Evolutionary conservation across 2,329 filamentous ascomycete genomes (phyloP).

Genomic region (Leptodontidium sp.): DNA sequence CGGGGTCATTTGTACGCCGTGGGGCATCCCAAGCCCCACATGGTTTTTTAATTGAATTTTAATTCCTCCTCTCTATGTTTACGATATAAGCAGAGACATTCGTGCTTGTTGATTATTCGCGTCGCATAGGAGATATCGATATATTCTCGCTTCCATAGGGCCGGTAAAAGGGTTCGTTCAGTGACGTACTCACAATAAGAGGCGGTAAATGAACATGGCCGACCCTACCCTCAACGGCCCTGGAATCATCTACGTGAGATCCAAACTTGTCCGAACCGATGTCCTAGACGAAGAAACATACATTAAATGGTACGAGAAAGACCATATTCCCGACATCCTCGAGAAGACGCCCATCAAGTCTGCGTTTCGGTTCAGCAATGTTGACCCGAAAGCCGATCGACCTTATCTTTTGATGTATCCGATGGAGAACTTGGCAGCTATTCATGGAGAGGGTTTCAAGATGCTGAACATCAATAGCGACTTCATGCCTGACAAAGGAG

Average conservation of each 20-base stretch:
- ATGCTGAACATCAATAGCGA: neutral
- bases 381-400: neutral
- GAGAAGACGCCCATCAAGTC: no score
- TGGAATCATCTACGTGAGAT: neutral
- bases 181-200: no score
- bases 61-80: no score
- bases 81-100: no score
- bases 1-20: neutral
- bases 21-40: constrained; percentile 7
- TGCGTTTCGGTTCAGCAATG: neutral
- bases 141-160: no score
- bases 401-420: constrained; percentile 2
- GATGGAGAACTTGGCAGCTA: neutral
- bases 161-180: no score
- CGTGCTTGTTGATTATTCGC: no score
- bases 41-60: neutral
- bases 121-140: no score
- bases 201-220: no score
- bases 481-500: neutral
- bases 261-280: neutral
- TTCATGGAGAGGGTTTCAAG: constrained; percentile 7
- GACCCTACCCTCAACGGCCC: no score
- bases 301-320: neutral
- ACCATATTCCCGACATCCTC: constrained; percentile 1
- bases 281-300: neutral